Base-by-base conservation (phyloP, 768 basidiomycete species). In the Lactarius vividus region DNA sequence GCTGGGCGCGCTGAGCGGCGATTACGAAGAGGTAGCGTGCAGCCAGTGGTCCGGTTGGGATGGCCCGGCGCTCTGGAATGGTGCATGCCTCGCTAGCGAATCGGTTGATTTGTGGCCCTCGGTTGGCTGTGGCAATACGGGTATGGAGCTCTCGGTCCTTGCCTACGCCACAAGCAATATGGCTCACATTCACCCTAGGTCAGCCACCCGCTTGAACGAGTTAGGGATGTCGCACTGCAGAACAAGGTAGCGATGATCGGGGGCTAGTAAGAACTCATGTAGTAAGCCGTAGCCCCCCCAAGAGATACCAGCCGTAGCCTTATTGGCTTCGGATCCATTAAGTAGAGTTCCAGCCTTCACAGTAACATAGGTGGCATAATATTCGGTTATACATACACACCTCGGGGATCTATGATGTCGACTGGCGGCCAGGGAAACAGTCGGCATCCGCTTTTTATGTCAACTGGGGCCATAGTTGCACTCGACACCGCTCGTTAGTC, bases 11-110 rank as follows among this genome's bases (percentile, higher is more conserved):
- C 72, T 86, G 68, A 78, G 79, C 10, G 85, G 84, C 15, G 77
- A 78, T 2, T 87, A 79, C 73, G 76, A 75, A 5, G 85, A 87
- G 72, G 85, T 86, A 20, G 79, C 81, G 26, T 87, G 85, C 72
- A 80, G 79, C 69, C 75, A 82, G 67, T 86, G 86, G 86, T 76
- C 78, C 8, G 86, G 85, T n/a, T 79, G 78, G 18, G 81, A 85
- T 62, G 82, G 83, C 13, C 70, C 77, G 35, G 29, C 75, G n/a
- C 74, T 82, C 15, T 87, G 74, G 72, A 80, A 74, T 53, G 84
- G 84, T 0, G 77, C 84, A 11, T 86, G 86, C 72, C 74, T 87
- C 26, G 74, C 70, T 5, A 83, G 83, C 6, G 81, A 84, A 71
- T 78, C 70, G 0, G 82, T 84, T 20, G 74, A 71, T 0, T 74